phyloP scores from a whole-genome alignment of 2,329 filamentous ascomycete species.

The Capronia epimyces region DNA sequence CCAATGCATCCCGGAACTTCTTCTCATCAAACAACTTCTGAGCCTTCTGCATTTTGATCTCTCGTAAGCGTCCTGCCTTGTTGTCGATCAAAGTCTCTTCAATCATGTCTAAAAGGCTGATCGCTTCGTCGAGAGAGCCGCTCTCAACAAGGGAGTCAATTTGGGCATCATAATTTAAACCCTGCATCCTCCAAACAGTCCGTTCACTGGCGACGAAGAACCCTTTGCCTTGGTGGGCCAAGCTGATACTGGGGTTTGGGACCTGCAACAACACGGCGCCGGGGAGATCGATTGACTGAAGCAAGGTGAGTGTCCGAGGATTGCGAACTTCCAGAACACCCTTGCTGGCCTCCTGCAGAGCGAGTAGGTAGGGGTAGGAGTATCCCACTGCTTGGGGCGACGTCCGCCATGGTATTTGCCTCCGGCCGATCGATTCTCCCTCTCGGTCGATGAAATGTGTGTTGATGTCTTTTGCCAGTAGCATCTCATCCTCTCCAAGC shows the following conservation, averaged over 20 bases:
- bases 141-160: conserved; percentile 72
- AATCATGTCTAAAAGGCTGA: conserved; percentile 81
- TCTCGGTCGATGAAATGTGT: conserved; percentile 83
- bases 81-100: conserved; percentile 84
- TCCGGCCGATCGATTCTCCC: conserved; percentile 73
- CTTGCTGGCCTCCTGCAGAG: conserved; percentile 75
- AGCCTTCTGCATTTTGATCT: conserved; percentile 88
- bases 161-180: conserved; percentile 84
- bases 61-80: conserved; percentile 72
- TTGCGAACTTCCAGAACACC: conserved; percentile 86
- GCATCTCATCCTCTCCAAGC: conserved; percentile 73
- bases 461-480: conserved; percentile 97
- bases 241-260: conserved; percentile 81
- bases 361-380: conserved; percentile 91
- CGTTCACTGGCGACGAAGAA: conserved; percentile 91
- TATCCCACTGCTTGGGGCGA: conserved; percentile 91
- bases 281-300: conserved; percentile 78
- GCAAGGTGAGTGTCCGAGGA: conserved; percentile 79
- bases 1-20: conserved; percentile 79
- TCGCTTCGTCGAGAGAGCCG: conserved; percentile 78
- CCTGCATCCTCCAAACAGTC: conserved; percentile 92
- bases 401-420: conserved; percentile 84
- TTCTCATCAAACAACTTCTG: conserved; percentile 74
- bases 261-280: conserved; percentile 83
- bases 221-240: conserved; percentile 94